Evolutionary conservation across 257 asterid genomes (phyloP).

Genomic region (Apocynum venetum): DNA sequence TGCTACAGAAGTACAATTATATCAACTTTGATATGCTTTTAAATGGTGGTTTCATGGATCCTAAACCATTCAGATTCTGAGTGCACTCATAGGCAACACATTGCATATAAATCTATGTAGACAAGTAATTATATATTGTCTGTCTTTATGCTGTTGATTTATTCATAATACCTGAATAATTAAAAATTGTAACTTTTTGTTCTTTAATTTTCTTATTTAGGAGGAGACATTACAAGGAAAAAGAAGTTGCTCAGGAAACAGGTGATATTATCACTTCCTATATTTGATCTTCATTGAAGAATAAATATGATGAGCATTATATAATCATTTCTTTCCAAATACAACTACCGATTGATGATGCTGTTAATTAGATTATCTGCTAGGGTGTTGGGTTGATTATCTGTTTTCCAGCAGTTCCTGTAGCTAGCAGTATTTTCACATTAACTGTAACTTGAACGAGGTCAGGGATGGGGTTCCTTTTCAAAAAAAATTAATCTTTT

Average conservation of each 20-base stretch:
- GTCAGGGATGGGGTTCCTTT: too few relatives aligned
- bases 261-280: slow-evolving; percentile 32
- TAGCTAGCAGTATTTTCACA: too few relatives aligned
- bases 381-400: too few relatives aligned
- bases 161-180: background rate
- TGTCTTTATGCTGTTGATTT: background rate
- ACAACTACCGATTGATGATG: too few relatives aligned
- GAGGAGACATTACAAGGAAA: slow-evolving; percentile 93
- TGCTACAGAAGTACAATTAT: too few relatives aligned
- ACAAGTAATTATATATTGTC: background rate
- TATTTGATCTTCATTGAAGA: background rate
- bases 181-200: background rate
- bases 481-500: background rate
- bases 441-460: too few relatives aligned
- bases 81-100: background rate
- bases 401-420: too few relatives aligned
- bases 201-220: slow-evolving; percentile 33
- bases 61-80: background rate
- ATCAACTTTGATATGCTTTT: background rate
- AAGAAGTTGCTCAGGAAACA: slow-evolving; percentile 92
- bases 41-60: background rate
- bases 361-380: too few relatives aligned
- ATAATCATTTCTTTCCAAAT: background rate
- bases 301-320: background rate
- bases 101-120: background rate